Base-by-base conservation (phyloP, 2,329 filamentous ascomycete species). In the Alternaria solani region DNA sequence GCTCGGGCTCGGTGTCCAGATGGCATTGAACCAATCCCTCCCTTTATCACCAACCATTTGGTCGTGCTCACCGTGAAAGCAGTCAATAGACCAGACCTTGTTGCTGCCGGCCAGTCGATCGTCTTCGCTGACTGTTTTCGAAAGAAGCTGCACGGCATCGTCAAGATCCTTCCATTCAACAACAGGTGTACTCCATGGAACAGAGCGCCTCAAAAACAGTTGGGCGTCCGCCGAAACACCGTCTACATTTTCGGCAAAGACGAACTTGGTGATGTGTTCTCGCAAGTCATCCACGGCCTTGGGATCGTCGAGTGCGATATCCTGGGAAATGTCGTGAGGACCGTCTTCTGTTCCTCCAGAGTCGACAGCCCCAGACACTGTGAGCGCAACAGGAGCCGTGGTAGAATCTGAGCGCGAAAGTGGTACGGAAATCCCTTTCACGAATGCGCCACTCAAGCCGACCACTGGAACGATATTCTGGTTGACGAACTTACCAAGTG, bases 11-110 rank as follows among this genome's bases (percentile, higher is more conserved):
- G 63, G 57, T 26, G 36, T 51, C 73, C 73, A 76, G 42, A 69
- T 72, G 11, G 60, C 43, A 41, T 74, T 67, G 53, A 75, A 75
- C 73, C 72, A 75, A 14, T 57, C 39, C 25, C 61, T 62, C 1
- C 74, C 72, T 47, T 66, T 73, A 25, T 69, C 61, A n/a, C 74
- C 73, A 6, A 75, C 65, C 64, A 76, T 64, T 14, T 71, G 46
- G 48, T 76, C 74, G 3, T 55, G 43, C 44, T 73, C 67, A 8
- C 72, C 74, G 44, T 75, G 72, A 36, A 75, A 75, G 16, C 64
- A 62, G 55, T 75, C 69, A 28, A 76, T 59, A 1, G 30, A 52
- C 67, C 72, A 74, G 28, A 55, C 57, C 41, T 63, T 65, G 8
- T 34, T 58, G 16, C 42, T 36, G 4, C 48, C 59, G 9, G 55